Base-by-base conservation (phyloP, 345 rosid species). In the Durio zibethinus region DNA sequence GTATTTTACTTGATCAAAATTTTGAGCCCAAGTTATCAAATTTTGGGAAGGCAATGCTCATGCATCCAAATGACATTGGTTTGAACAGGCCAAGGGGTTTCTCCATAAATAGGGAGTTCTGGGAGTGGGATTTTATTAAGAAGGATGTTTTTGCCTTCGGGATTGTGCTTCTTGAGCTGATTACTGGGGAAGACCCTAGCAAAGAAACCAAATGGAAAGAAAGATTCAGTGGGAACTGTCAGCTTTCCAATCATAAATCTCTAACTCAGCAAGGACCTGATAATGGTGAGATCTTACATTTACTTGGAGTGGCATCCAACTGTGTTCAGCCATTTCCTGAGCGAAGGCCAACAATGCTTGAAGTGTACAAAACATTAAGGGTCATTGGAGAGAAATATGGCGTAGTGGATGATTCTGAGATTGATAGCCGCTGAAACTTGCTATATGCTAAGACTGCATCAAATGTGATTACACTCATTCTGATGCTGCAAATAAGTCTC, bases 61-160 rank as follows among this genome's bases (percentile, higher is more conserved):
- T 40, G 52, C 73, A 60, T 9, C 59, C 56, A 15, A 40, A 68
- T 35, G 76, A 38, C 64, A 35, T 21, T 16, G 60, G 61, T 45
- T 31, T 43, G 16, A 76, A 33, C 52, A 45, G 7, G 63, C 63
- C 63, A 10, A 57, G 63, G 63, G 63, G 71, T 42, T 53, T 52
- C 10, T 10, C 4, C 18, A 38, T 57, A 20, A 40, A 42, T 43
- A 23, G 23, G 12, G 82, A 72, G 27, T 76, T 79, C 25, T 61
- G 79, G 73, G 80, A 82, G 20, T 38, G 4, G 60, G 77, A 45
- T 38, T 76, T 69, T 63, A 20, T 77, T 0, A 76, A 76, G 76
- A 45, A 66, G 29, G 82, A 82, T 73, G 78, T 82, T 35, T 69
- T 15, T 36, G 27, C n/a, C 62, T 83, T 65, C 45, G 83, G 85